Conservation (phyloP, 2,329 filamentous ascomycete species). For the Xylariaceae sp. region DNA sequence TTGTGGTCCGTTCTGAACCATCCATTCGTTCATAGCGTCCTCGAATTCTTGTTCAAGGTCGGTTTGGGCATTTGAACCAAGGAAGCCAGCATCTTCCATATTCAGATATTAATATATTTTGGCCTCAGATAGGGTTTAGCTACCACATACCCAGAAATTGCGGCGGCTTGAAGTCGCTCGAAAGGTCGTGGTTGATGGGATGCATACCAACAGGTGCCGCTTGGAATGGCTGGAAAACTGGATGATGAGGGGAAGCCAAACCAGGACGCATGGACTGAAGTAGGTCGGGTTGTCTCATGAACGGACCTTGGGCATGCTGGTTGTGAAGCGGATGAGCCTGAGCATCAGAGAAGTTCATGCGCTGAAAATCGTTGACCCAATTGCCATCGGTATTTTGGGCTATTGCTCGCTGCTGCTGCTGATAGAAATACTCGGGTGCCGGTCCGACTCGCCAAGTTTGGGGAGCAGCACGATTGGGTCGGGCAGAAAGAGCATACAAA, state of each 20-base stretch:
- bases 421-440: too few species aligned
- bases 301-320: background rate
- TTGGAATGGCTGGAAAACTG: background rate
- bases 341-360: constrained; percentile 46
- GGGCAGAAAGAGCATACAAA: background rate
- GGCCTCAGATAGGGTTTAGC: background rate
- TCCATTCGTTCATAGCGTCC: constrained; percentile 34
- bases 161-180: too few species aligned
- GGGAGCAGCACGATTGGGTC: background rate
- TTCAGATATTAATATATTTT: background rate
- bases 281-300: background rate
- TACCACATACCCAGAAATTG: constrained; percentile 10
- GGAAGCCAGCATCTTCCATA: background rate
- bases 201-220: constrained; percentile 57
- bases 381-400: constrained; percentile 23
- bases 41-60: constrained; percentile 27
- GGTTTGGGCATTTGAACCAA: constrained; percentile 5
- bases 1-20: constrained; percentile 26
- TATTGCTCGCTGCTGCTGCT: background rate
- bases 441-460: too few species aligned
- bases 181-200: constrained; percentile 29
- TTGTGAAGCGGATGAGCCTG: background rate
- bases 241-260: background rate
- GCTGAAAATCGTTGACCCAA: constrained; percentile 55
- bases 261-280: background rate